A percentile compares a stretch with the other conserved stretches of the same genome.
Evolutionary conservation across 805 yeast species (phyloP).

Genomic region (Zygoascus flipseniorum): DNA sequence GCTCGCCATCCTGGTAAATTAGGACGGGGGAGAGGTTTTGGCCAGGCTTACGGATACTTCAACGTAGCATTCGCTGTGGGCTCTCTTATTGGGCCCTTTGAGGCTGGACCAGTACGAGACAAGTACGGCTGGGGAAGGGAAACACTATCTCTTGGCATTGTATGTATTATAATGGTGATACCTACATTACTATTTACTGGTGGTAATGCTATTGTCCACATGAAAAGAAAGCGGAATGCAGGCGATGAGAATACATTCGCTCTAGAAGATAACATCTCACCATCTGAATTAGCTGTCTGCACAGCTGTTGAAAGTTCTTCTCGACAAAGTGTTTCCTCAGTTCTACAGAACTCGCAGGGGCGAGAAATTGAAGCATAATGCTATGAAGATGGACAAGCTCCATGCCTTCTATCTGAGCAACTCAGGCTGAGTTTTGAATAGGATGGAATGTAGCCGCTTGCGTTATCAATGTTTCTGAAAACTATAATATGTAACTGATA

Average conservation of each 20-base stretch:
- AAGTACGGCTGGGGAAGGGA: slow-evolving; percentile 21
- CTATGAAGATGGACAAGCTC: too few species aligned
- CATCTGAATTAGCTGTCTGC: too few species aligned
- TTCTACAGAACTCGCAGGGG: too few species aligned
- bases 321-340: too few species aligned
- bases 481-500: too few species aligned
- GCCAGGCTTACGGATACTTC: slow-evolving; percentile 28
- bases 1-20: slow-evolving; percentile 21
- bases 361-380: too few species aligned
- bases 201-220: slow-evolving; percentile 13
- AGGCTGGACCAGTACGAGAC: slow-evolving; percentile 21
- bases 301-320: too few species aligned
- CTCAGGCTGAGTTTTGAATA: too few species aligned
- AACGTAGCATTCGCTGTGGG: slow-evolving; percentile 28
- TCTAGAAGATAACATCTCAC: neutral
- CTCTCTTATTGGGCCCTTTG: slow-evolving; percentile 27
- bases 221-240: neutral
- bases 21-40: slow-evolving; percentile 26
- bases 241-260: neutral
- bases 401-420: too few species aligned
- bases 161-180: slow-evolving; percentile 13
- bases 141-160: slow-evolving; percentile 17
- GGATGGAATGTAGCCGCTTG: too few species aligned
- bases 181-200: slow-evolving; percentile 24
- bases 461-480: too few species aligned